These are phyloP conservation scores for Calonectria crousiana DNA, from an alignment of 2,329 filamentous ascomycete species.

Conservation along the genomic window DNA sequence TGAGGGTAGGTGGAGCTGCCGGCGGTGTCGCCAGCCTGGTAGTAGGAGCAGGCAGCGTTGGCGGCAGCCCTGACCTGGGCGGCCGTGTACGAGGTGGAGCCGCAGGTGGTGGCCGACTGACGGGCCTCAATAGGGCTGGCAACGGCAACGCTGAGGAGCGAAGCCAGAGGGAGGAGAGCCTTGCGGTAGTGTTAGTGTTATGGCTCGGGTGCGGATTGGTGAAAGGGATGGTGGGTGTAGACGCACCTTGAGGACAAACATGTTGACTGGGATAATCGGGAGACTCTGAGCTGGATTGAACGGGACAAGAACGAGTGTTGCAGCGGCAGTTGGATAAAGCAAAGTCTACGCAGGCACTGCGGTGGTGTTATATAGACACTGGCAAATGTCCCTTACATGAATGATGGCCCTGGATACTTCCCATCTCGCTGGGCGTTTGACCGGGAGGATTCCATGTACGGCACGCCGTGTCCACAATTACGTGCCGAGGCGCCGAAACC, in stretches of 20 bases:
- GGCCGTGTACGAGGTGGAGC: conserved; percentile 45
- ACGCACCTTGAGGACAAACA: conserved; percentile 38
- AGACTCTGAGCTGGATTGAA: not conserved
- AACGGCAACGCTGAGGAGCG: conserved; percentile 44
- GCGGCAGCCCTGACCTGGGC: conserved; percentile 45
- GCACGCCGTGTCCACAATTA: not conserved
- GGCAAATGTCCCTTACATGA: not conserved
- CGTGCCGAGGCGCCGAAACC: conserved; percentile 24
- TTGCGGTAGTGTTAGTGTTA: not conserved
- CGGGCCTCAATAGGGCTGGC: conserved; percentile 43
- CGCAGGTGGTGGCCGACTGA: conserved; percentile 46
- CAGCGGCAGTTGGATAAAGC: not conserved
- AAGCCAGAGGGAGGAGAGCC: conserved; percentile 43
- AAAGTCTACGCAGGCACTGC: not conserved
- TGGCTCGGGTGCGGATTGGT: not conserved
- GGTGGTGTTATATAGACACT: not conserved
- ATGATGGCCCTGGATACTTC: not conserved
- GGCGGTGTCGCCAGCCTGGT: conserved; percentile 35
- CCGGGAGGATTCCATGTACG: not conserved
- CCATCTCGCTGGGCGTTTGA: not conserved
- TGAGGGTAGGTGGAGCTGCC: conserved; percentile 53
- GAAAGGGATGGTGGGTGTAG: not conserved
- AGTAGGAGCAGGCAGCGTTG: conserved; percentile 41
- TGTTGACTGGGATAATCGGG: conserved; percentile 18
- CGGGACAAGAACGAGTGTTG: not conserved